These are phyloP conservation scores for Candida wancherniae DNA, from an alignment of 805 yeast genomes.

Conservation along the genomic window DNA sequence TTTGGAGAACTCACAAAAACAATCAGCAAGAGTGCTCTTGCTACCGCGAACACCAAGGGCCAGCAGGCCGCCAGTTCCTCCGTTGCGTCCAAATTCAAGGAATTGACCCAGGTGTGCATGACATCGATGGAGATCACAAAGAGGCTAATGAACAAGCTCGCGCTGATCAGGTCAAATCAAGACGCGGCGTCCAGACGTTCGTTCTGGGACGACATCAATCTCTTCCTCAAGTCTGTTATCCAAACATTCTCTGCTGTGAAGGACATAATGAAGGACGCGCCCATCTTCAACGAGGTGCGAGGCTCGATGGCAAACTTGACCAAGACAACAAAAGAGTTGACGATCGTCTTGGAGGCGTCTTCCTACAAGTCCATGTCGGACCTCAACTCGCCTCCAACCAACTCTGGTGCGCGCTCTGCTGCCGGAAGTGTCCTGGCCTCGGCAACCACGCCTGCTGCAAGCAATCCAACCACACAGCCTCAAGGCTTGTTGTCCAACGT, in stretches of 20 bases:
- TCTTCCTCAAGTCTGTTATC: conserved; percentile 77
- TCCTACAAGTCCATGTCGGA: conserved; percentile 17
- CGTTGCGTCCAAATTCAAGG: conserved; percentile 64
- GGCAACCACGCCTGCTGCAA: neutral
- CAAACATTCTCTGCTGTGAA: conserved; percentile 81
- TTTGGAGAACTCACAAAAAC: conserved; percentile 69
- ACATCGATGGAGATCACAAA: conserved; percentile 80
- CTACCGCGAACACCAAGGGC: conserved; percentile 28
- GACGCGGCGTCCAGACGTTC: conserved; percentile 49
- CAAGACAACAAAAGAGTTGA: conserved; percentile 85
- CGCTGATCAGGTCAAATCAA: conserved; percentile 45
- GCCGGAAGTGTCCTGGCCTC: neutral
- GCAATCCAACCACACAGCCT: neutral
- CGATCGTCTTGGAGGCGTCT: conserved; percentile 65
- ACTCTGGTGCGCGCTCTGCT: conserved; percentile 1
- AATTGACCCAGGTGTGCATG: conserved; percentile 71
- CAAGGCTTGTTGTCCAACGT: conserved; percentile 4
- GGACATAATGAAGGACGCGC: conserved; percentile 73
- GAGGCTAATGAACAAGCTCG: conserved; percentile 52
- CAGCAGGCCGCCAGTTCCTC: conserved; percentile 27
- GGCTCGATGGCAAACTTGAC: conserved; percentile 78
- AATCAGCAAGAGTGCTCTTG: conserved; percentile 59
- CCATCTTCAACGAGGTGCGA: conserved; percentile 72
- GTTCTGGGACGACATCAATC: conserved; percentile 83
- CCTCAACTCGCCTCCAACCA: conserved; percentile 4